Conservation (phyloP, 352 stramenopile species). For the Phytophthora sp. region DNA sequence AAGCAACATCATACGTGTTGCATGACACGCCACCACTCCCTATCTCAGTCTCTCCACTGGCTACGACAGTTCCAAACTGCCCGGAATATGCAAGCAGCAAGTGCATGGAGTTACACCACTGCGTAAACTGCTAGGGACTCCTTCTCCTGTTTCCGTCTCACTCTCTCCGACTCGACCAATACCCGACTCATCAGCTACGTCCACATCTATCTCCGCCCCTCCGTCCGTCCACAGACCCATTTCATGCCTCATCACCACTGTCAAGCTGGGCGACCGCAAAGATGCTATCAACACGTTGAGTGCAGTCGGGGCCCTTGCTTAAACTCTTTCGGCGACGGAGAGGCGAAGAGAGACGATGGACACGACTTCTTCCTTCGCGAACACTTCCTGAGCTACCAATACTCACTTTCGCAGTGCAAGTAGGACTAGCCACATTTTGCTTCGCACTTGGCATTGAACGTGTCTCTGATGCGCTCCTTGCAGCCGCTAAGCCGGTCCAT, state of each 20-base stretch:
- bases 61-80: background rate
- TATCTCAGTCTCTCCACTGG: background rate
- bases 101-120: background rate
- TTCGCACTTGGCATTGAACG: background rate
- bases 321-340: background rate
- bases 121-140: background rate
- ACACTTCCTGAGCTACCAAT: conserved; percentile 20
- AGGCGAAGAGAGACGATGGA: background rate
- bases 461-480: background rate
- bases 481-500: background rate
- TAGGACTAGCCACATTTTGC: background rate
- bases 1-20: background rate
- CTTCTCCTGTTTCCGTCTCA: background rate
- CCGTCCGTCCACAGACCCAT: background rate
- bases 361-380: conserved; percentile 13
- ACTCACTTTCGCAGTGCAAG: conserved; percentile 3
- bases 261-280: too few relatives aligned
- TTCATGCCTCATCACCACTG: conserved; percentile 3
- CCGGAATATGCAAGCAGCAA: background rate
- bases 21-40: background rate
- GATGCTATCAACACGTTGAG: background rate
- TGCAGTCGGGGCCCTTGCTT: background rate
- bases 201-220: conserved; percentile 1
- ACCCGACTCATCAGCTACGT: conserved; percentile 9
- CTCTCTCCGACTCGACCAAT: conserved; percentile 11